Conservation (phyloP, 345 rosid species). For the Linum tenue region DNA sequence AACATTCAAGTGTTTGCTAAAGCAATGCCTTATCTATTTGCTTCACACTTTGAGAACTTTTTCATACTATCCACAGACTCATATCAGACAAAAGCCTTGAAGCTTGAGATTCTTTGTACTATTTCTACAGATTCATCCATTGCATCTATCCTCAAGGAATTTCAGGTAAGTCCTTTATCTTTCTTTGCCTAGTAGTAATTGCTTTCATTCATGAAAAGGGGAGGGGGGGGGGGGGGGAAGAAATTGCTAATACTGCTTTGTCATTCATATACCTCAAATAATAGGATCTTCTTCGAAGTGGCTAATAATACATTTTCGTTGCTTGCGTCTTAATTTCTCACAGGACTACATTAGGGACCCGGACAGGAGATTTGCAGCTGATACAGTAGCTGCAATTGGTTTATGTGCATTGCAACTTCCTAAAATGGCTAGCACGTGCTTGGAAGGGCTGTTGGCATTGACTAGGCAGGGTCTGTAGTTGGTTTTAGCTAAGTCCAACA, state of each 20-base stretch:
- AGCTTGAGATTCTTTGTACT: conserved; percentile 84
- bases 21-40: conserved; percentile 73
- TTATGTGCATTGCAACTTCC: conserved; percentile 66
- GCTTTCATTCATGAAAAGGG: not conserved
- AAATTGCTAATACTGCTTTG: not conserved
- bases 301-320: conserved; percentile 1
- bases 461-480: conserved; percentile 54
- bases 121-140: conserved; percentile 63
- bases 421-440: conserved; percentile 51
- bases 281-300: not conserved
- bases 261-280: not conserved
- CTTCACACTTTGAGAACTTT: conserved; percentile 66
- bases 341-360: conserved; percentile 92
- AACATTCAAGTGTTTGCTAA: conserved; percentile 81
- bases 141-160: conserved; percentile 63
- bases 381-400: conserved; percentile 80
- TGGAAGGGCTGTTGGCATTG: conserved; percentile 63
- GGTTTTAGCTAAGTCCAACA: conserved; percentile 1
- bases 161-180: conserved; percentile 47
- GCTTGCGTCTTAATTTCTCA: conserved; percentile 29
- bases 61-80: conserved; percentile 67
- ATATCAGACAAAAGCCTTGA: conserved; percentile 71
- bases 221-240: too few species aligned
- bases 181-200: not conserved
- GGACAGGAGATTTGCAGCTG: conserved; percentile 85